Base-by-base conservation (phyloP, 768 basidiomycete species). In the Panellus pusillus region DNA sequence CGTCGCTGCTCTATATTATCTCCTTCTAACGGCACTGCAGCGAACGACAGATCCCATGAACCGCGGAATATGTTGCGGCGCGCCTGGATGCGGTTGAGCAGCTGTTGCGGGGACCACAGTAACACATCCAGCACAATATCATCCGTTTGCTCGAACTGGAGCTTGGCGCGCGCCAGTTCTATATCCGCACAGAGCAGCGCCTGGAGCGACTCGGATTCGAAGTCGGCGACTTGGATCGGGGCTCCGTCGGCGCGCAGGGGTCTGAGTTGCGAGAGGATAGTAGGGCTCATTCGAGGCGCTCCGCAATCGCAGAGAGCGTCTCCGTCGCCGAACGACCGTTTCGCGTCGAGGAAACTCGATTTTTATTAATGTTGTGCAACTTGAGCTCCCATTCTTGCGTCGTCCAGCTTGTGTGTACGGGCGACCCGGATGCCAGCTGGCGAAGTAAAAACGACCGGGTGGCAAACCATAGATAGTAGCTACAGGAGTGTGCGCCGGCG, bases 121-220 rank as follows among this genome's bases (percentile, higher is more conserved):
- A 13, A 2, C 8, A 18, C 20, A 3, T 46, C 47, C 8, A 52
- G 19, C 50, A 57, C 9, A 12, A 51, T 41, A 29, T 51, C 55
- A 18, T 57, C 55, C 36, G 55, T 51, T 45, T 50, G 49, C 18
- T 57, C 55, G 19, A 57, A 52, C 55, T 57, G 55, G 3, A 52
- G 49, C 46, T 57, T 51, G 32, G 50, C 50, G 20, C 47, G 50
- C 20, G 45, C 50, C 24, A 52, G 29, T 37, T 50, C 55, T 1
- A 57, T 41, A 37, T 57, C 55, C 15, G 50, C 27, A 13, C 24
- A 41, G 27, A 57, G 31, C n/a, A 57, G n/a, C 4, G 41, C 55
- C 17, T 46, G 55, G 24, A 57, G 45, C 6, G 46, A 24, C n/a
- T n/a, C 45, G 36, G 55, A 47, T 8, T 42, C 40, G n/a, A 57